Evolutionary conservation across 768 basidiomycete species (phyloP).

Genomic region (Coprinopsis marcescibilis): DNA sequence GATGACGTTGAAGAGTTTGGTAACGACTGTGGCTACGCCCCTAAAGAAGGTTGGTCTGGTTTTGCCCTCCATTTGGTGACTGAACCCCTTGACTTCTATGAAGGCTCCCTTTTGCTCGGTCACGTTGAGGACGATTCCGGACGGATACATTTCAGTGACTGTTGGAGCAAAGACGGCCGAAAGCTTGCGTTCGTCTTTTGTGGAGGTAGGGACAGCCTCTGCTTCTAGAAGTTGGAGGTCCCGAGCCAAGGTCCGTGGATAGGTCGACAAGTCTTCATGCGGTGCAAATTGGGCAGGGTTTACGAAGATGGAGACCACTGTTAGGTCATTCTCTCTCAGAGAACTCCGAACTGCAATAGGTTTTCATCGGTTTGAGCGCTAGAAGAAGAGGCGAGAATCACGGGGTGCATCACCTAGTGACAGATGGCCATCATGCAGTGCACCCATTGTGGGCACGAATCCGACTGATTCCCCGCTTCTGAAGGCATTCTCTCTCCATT

Average conservation of each 20-base stretch:
- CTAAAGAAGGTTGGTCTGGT: slow-evolving; percentile 89
- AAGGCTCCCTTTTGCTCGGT: slow-evolving; percentile 79
- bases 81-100: slow-evolving; percentile 86
- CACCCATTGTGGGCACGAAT: slow-evolving; percentile 98
- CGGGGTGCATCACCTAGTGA: no score
- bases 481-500: slow-evolving; percentile 69
- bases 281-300: slow-evolving; percentile 98
- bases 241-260: slow-evolving; percentile 77
- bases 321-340: slow-evolving; percentile 72
- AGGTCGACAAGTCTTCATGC: slow-evolving; percentile 85
- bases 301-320: slow-evolving; percentile 93
- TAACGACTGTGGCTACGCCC: slow-evolving; percentile 92
- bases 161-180: slow-evolving; percentile 77
- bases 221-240: slow-evolving; percentile 61
- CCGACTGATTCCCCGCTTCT: slow-evolving; percentile 66
- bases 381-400: slow-evolving; percentile 33
- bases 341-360: slow-evolving; percentile 61
- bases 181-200: slow-evolving; percentile 29
- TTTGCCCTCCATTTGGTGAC: slow-evolving; percentile 88
- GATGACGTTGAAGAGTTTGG: slow-evolving; percentile 90
- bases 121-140: slow-evolving; percentile 78
- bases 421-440: slow-evolving; percentile 89
- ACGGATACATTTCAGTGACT: slow-evolving; percentile 86
- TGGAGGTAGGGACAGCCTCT: not conserved
- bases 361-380: not conserved